Evolutionary conservation across 345 rosid genomes (phyloP), one percentile per base, ranked within the genome.

Genomic region (Lepidium africanum): DNA sequence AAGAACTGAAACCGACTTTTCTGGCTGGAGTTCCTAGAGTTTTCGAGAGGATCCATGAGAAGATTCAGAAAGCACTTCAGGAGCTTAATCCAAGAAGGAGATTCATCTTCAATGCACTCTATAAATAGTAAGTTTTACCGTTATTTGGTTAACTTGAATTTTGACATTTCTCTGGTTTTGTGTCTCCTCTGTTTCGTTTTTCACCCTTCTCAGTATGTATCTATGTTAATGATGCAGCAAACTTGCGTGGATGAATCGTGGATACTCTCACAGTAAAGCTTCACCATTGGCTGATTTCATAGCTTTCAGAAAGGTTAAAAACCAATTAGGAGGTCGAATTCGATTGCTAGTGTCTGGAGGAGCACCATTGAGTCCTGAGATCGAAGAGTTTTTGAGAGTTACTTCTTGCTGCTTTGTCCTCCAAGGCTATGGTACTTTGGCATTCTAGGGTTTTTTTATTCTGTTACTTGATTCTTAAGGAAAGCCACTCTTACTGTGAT

Each of bases 1-100:
- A 82, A 84, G 96, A 87, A 77, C 54, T 92, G 83, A 88, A 80
- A 80, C 98, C 96, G 2, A 88, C 98, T n/a, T 81, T 85, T 80
- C 76, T 92, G 7, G 96, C 92, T 3, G 98, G 96, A 10, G 98
- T 92, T 39, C 98, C 98, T 17, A 82, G 96, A 68, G 96, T 92
- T 9, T 90, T 81, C 4, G 98, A 92, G 65, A 90, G 78, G 79
- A 90, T 92, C 72, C 79, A 88, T 16, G 96, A 90, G 80, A 86
- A 96, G 74, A 83, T 35, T 78, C 57, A 69, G 55, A 43, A 25
- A 56, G 96, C 96, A 59, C 50, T 90, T 23, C 74, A 79, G 43
- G 98, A 90, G 70, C 89, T 92, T 52, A 86, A 76, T 42, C 98
- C 98, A 4, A 33, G 86, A 10, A 78, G 96, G 61, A 81, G 78